Conservation (phyloP, 2,329 filamentous ascomycete genomes). For the Keithomyces neogunnii region DNA sequence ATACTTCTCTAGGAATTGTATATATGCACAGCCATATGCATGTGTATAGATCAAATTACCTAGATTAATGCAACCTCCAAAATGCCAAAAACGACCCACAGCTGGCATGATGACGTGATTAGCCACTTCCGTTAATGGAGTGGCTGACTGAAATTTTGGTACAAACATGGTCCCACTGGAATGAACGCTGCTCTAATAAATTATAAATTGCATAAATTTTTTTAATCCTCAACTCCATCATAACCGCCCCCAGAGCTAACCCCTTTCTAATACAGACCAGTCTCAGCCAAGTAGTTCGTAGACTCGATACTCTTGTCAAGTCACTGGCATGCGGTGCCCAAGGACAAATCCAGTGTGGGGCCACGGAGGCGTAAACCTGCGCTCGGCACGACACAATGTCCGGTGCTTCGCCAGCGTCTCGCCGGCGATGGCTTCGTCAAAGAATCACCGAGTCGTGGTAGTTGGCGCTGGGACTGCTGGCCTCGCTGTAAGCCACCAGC, state of each 20-base stretch:
- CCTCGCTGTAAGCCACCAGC: conserved; percentile 57
- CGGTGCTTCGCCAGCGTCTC: conserved; percentile 13
- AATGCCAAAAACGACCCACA: background rate
- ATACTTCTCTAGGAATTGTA: background rate
- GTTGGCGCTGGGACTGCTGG: conserved; percentile 61
- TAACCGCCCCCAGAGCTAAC: no score
- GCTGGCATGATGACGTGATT: background rate
- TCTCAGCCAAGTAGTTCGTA: no score
- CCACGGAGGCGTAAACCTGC: no score
- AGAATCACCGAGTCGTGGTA: conserved; percentile 55
- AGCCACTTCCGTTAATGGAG: background rate
- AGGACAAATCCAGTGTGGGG: background rate
- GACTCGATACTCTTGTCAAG: no score
- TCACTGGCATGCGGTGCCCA: background rate
- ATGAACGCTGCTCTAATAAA: background rate
- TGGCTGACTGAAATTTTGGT: background rate
- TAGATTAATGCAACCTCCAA: no score
- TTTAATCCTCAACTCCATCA: no score
- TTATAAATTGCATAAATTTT: no score
- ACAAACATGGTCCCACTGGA: background rate
- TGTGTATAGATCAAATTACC: no score
- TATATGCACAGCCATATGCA: background rate
- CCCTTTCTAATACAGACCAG: no score
- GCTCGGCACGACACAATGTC: background rate
- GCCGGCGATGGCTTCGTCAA: conserved; percentile 22